Conservation (phyloP, 768 basidiomycete genomes). For the Panaeolus cyanescens region DNA sequence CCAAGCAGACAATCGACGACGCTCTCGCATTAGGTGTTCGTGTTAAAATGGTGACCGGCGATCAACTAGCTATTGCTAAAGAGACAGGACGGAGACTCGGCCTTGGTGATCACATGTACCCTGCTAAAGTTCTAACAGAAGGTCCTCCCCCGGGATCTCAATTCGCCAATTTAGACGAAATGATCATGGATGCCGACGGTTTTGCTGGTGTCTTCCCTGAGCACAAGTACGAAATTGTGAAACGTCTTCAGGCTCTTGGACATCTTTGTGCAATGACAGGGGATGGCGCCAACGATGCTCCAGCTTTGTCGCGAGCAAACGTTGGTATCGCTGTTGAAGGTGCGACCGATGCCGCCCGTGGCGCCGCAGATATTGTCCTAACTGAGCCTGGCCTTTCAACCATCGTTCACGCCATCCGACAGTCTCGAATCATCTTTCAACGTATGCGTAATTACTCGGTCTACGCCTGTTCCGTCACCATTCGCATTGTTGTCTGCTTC, state of each 20-base stretch:
- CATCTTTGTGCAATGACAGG: constrained; percentile 99
- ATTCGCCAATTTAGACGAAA: constrained; percentile 85
- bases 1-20: constrained; percentile 99
- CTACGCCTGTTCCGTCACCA: constrained; percentile 95
- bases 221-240: constrained; percentile 99
- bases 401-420: constrained; percentile 97
- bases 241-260: constrained; percentile 93
- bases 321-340: constrained; percentile 99
- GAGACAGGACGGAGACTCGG: constrained; percentile 98
- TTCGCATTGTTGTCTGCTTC: constrained; percentile 98
- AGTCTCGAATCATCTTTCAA: constrained; percentile 98
- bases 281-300: constrained; percentile 98
- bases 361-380: constrained; percentile 96
- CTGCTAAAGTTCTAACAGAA: constrained; percentile 96
- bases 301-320: constrained; percentile 96
- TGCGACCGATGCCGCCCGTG: constrained; percentile 97
- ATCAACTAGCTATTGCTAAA: constrained; percentile 99
- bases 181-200: constrained; percentile 99
- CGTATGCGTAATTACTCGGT: constrained; percentile 99
- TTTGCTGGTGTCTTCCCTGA: constrained; percentile 99
- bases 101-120: constrained; percentile 98
- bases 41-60: constrained; percentile 99
- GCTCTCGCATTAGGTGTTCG: constrained; percentile 93
- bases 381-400: constrained; percentile 98
- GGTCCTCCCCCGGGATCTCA: constrained; percentile 87